Percentiles rank a stretch among this genome's conserved stretches.
Conservation (phyloP, 306 rosid species). For the Lithocarpus polystachyus region DNA sequence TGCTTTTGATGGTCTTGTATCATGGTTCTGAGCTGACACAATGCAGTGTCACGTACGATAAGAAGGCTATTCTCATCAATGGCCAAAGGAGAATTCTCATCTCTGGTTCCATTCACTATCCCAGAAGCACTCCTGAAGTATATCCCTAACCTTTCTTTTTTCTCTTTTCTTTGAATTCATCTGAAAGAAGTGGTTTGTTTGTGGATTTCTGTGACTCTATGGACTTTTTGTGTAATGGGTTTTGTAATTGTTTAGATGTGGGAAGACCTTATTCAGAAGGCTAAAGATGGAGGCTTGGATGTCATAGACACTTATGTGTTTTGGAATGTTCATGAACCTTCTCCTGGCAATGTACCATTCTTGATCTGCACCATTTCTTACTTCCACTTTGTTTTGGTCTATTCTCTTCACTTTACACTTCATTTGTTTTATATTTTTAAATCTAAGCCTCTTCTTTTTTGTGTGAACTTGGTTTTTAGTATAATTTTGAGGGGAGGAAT, state of each 20-base stretch:
- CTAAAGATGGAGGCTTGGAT: slow-evolving; percentile 91
- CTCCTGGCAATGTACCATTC: slow-evolving; percentile 77
- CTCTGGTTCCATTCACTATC: slow-evolving; percentile 97
- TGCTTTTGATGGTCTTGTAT: slow-evolving; percentile 39
- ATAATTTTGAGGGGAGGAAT: slow-evolving; percentile 85
- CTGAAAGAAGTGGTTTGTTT: neutral
- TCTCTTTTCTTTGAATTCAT: neutral
- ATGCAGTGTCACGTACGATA: slow-evolving; percentile 70
- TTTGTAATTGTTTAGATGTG: slow-evolving; percentile 67
- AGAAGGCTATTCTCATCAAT: slow-evolving; percentile 76
- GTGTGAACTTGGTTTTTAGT: slow-evolving; percentile 42
- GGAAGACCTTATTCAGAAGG: slow-evolving; percentile 89
- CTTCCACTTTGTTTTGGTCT: neutral
- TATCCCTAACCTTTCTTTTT: neutral
- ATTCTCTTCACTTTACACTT: neutral
- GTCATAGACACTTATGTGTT: slow-evolving; percentile 90
- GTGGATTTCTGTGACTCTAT: neutral
- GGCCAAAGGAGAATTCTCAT: slow-evolving; percentile 81
- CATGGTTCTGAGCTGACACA: slow-evolving; percentile 43
- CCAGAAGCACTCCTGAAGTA: slow-evolving; percentile 93
- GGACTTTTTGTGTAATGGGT: slow-evolving; percentile 32
- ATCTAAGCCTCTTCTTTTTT: slow-evolving; percentile 10
- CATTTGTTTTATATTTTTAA: neutral
- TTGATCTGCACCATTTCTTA: slow-evolving; percentile 18
- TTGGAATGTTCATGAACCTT: slow-evolving; percentile 95